phyloP scores from a whole-genome alignment of 345 rosid species.

The Camelina laxa region DNA sequence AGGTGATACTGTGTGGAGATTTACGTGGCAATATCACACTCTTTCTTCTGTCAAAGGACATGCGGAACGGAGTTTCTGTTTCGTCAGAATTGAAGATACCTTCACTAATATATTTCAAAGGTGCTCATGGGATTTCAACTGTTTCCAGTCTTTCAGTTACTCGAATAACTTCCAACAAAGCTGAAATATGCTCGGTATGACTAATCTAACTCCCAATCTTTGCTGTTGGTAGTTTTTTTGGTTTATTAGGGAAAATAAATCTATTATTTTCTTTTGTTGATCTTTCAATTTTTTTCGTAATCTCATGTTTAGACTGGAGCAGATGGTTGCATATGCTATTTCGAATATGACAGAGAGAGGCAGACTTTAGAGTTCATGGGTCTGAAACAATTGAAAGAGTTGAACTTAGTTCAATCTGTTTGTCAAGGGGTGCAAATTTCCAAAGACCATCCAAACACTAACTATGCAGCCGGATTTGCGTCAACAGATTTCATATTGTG shows the following conservation, averaged over 20 bases:
- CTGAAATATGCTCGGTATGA: constrained; percentile 85
- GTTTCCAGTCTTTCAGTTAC: constrained; percentile 72
- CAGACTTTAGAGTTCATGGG: constrained; percentile 76
- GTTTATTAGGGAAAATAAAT: constrained; percentile 1
- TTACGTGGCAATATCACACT: constrained; percentile 85
- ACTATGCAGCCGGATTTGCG: constrained; percentile 88
- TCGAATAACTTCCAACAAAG: constrained; percentile 53
- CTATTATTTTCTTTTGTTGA: constrained; percentile 20
- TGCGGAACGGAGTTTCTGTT: constrained; percentile 46
- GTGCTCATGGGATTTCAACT: constrained; percentile 94
- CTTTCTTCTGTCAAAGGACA: constrained; percentile 66
- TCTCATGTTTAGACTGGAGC: constrained; percentile 76
- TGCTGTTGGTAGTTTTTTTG: constrained; percentile 18
- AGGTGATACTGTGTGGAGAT: constrained; percentile 98
- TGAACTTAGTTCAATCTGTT: constrained; percentile 79
- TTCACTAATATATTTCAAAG: constrained; percentile 77
- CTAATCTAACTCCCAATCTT: neutral
- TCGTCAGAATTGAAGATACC: constrained; percentile 54
- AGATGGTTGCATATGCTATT: constrained; percentile 96
- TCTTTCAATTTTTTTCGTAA: constrained; percentile 32
- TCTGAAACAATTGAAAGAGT: constrained; percentile 90
- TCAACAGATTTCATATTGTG: constrained; percentile 85
- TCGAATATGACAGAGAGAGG: constrained; percentile 65
- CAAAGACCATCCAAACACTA: constrained; percentile 53
- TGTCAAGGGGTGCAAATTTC: constrained; percentile 42